Conservation (phyloP, 2,329 filamentous ascomycete genomes). For the Colletotrichum tanaceti region DNA sequence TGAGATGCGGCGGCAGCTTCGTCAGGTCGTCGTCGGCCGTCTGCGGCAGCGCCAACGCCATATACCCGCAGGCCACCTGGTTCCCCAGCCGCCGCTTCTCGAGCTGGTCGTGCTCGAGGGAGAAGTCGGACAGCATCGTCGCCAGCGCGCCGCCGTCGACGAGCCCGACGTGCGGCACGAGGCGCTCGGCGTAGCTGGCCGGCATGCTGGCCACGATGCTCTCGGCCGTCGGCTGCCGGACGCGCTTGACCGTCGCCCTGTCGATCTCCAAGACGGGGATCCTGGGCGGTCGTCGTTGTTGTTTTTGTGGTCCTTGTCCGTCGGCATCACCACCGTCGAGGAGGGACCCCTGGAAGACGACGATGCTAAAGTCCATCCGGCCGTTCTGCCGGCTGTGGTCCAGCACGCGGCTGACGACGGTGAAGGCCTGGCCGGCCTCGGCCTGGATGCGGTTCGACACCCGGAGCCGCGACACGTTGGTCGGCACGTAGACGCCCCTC, state of each 20-base stretch:
- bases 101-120: slow-evolving; percentile 44
- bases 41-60: slow-evolving; percentile 42
- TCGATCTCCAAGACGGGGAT: slow-evolving; percentile 12
- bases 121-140: slow-evolving; percentile 45
- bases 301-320: no score
- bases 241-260: slow-evolving; percentile 13
- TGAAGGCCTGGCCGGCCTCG: slow-evolving; percentile 40
- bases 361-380: slow-evolving; percentile 44
- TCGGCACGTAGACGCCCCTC: slow-evolving; percentile 44
- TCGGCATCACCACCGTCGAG: not conserved
- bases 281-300: no score
- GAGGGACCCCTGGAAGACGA: slow-evolving; percentile 41
- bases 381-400: slow-evolving; percentile 45
- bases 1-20: slow-evolving; percentile 43
- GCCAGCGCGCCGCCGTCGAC: slow-evolving; percentile 42
- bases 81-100: slow-evolving; percentile 41
- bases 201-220: slow-evolving; percentile 42
- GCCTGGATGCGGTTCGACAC: slow-evolving; percentile 47
- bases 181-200: slow-evolving; percentile 44
- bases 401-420: slow-evolving; percentile 44
- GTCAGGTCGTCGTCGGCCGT: slow-evolving; percentile 41
- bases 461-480: slow-evolving; percentile 46
- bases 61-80: slow-evolving; percentile 42
- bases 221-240: slow-evolving; percentile 7
- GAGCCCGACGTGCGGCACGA: slow-evolving; percentile 43